Evolutionary conservation across 2,329 filamentous ascomycete genomes (phyloP).

Genomic region (Pseudocercospora crystallina): DNA sequence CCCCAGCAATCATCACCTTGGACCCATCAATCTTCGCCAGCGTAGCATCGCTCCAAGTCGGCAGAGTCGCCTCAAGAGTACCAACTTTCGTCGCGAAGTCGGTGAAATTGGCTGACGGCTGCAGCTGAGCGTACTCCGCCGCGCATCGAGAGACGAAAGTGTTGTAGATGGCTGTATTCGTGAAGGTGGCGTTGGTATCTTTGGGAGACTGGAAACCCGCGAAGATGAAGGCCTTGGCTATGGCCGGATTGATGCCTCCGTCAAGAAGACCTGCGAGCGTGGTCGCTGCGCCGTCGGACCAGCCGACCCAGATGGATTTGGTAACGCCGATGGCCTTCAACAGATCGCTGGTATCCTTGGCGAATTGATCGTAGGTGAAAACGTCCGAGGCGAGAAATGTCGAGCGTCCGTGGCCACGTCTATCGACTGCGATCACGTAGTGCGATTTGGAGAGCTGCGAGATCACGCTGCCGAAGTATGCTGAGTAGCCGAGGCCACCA

Average conservation of each 20-base stretch:
- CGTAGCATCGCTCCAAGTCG: constrained; percentile 31
- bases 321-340: constrained; percentile 34
- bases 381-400: constrained; percentile 38
- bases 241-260: constrained; percentile 31
- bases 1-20: constrained; percentile 33
- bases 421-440: constrained; percentile 44
- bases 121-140: constrained; percentile 39
- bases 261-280: constrained; percentile 41
- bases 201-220: constrained; percentile 35
- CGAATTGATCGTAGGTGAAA: constrained; percentile 44
- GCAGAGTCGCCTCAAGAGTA: constrained; percentile 40
- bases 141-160: constrained; percentile 39
- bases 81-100: constrained; percentile 40
- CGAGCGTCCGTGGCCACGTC: constrained; percentile 45
- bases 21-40: constrained; percentile 26
- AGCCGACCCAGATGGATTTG: constrained; percentile 41
- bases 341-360: constrained; percentile 37
- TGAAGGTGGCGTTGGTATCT: constrained; percentile 41
- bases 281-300: constrained; percentile 45
- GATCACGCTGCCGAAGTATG: constrained; percentile 44
- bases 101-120: constrained; percentile 40
- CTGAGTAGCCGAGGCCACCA: constrained; percentile 45
- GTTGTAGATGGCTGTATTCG: constrained; percentile 35
- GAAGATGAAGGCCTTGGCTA: constrained; percentile 45
- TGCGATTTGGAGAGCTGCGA: constrained; percentile 35